These are phyloP conservation scores for Coemansia sp. DNA, from an alignment of 192 early-diverging fungal genomes.

Conservation along the genomic window DNA sequence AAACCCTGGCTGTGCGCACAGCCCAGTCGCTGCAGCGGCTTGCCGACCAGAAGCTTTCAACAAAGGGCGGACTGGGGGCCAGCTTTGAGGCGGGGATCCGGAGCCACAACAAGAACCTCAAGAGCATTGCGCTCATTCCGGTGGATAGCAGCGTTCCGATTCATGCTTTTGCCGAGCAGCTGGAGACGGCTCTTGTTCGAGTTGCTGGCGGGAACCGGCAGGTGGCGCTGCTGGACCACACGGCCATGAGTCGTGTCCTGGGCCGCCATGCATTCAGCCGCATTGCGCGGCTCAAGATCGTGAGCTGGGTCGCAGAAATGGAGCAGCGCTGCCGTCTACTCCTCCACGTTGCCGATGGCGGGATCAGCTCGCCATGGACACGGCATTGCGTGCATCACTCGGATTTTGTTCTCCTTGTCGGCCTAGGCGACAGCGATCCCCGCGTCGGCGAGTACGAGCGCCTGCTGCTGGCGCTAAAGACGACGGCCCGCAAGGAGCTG, in stretches of 20 bases:
- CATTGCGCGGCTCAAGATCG: slow-evolving; percentile 89
- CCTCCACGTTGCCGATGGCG: slow-evolving; percentile 93
- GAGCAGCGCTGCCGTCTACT: slow-evolving; percentile 85
- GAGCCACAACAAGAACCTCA: slow-evolving; percentile 87
- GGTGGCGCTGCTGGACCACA: slow-evolving; percentile 73
- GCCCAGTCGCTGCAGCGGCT: slow-evolving; percentile 48
- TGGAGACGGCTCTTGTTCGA: slow-evolving; percentile 63
- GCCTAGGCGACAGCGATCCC: slow-evolving; percentile 83
- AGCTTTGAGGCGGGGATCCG: slow-evolving; percentile 49
- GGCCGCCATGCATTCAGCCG: slow-evolving; percentile 88
- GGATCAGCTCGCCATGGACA: slow-evolving; percentile 86
- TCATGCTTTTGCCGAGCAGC: slow-evolving; percentile 76
- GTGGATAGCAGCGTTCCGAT: slow-evolving; percentile 77
- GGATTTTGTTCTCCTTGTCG: slow-evolving; percentile 94
- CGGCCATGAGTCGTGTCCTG: slow-evolving; percentile 69
- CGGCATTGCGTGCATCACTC: slow-evolving; percentile 91
- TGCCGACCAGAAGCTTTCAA: slow-evolving; percentile 8
- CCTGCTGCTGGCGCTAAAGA: slow-evolving; percentile 87
- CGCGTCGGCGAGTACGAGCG: slow-evolving; percentile 89
- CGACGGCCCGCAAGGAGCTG: slow-evolving; percentile 96
- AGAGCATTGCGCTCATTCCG: slow-evolving; percentile 91
- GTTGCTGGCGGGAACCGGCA: slow-evolving; percentile 71
- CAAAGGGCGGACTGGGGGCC: not conserved
- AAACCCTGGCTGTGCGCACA: slow-evolving; percentile 76
- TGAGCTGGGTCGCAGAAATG: slow-evolving; percentile 88